Base-by-base conservation (phyloP, 768 basidiomycete species). In the Tricholomella constricta region DNA sequence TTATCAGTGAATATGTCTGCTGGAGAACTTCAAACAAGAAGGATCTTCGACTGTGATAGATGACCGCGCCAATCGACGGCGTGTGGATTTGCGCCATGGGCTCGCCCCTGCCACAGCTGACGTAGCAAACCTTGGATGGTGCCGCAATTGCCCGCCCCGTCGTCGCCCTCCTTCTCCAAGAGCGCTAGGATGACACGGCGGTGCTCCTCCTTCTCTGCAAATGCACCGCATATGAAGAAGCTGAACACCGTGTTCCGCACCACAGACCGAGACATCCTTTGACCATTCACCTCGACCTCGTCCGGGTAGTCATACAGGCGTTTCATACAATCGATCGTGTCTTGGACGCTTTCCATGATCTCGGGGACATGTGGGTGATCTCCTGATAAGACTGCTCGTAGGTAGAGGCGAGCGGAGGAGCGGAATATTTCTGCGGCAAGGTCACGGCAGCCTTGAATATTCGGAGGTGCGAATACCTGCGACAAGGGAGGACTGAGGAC, bases 171-270 rank as follows among this genome's bases (percentile, higher is more conserved):
- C 48, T 77, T 77, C 48, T 75, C 62, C 37, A 93, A 72, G 40
- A 78, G 69, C 9, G 60, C 58, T 22, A 69, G 57, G 12, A 91
- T 71, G 55, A 75, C 72, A 2, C 54, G 36, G 46, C 78, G 78
- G 55, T 83, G 70, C 1, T 48, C 48, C 3, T 31, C 53, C 46
- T 81, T 72, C 63, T 85, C 82, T 55, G 86, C 84, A 46, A 91
- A 77, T 57, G 79, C 83, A 1, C 89, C 89, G 55, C 82, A 82
- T 46, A 93, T 78, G 62, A 85, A 90, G 53, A 89, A 83, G 40
- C 82, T 80, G 61, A 91, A 90, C 59, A 91, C 88, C 23, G 89
- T 89, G 69, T 85, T 89, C 34, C 89, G 77, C 51, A 90, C 79
- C 23, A 91, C 85, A 12, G 79, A 75, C 37, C 78, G 76, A 42